Evolutionary conservation across 2,329 filamentous ascomycete species (phyloP), one percentile per base, ranked within the genome.

Genomic region (Fusarium veterinarium): DNA sequence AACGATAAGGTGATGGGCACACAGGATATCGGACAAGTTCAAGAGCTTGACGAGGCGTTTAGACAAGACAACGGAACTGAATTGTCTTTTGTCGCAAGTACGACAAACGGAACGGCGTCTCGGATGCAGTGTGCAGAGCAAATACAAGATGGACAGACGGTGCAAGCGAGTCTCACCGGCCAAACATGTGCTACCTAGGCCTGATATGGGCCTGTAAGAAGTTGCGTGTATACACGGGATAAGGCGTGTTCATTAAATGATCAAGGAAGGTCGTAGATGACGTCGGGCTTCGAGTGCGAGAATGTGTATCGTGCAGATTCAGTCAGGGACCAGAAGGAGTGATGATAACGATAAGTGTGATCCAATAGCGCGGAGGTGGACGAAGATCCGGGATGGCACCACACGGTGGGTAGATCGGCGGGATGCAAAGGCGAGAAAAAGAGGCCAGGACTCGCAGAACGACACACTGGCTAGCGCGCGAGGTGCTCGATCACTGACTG

Each of bases 101-200:
- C 71, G 69, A 74, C 66, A 58, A 52, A 69, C 51, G 67, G 60
- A 30, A 72, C 60, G 64, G 63, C 60, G 73, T 64, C 66, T 76
- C 66, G 75, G 61, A 67, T 67, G 64, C 51, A 56, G 65, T 64
- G 62, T 69, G 69, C 49, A 57, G 60, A 56, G 73, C 60, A 75
- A 69, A 42, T 75, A 71, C 56, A 73, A 71, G 28, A 68, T 67
- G 68, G 59, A 51, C 46, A 69, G 68, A 73, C 60, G 59, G 62
- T 69, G 70, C 69, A 76, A 72, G 74, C 60, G 68, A 74, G 74
- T 78, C 76, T 78, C 76, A 78, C 76, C 76, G 49, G 67, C 75
- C 69, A 75, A 78, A 72, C 76, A 78, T 78, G 74, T 78, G 70
- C 75, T 76, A 78, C 74, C 72, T 63, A 72, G 74, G 74, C 66